Percentiles rank a stretch among this genome's conserved stretches.
These are phyloP conservation scores for Bipolaris victoriae DNA, from an alignment of 2,329 filamentous ascomycete genomes.

Conservation along the genomic window DNA sequence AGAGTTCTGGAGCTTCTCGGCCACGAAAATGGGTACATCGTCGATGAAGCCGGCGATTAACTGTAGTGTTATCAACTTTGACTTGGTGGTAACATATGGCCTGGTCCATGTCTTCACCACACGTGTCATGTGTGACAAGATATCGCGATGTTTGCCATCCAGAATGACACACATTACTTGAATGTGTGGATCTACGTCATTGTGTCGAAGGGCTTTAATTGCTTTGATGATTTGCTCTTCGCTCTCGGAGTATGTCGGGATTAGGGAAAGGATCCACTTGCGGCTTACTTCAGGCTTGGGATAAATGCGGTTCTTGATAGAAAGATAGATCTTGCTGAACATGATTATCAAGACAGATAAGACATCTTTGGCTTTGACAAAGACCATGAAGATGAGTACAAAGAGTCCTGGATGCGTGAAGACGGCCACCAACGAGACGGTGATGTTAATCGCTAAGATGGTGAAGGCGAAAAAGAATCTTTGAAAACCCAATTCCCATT, in stretches of 20 bases:
- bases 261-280: constrained; percentile 2
- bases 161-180: constrained; percentile 4
- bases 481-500: background rate
- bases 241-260: constrained; percentile 2
- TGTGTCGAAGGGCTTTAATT: constrained; percentile 2
- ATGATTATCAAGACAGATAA: background rate
- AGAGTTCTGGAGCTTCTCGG: background rate
- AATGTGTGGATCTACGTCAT: background rate
- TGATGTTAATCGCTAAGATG: background rate
- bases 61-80: constrained; percentile 1
- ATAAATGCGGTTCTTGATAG: background rate
- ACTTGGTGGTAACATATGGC: constrained; percentile 1
- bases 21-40: constrained; percentile 1
- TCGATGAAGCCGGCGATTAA: background rate
- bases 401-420: constrained; percentile 3
- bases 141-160: constrained; percentile 1
- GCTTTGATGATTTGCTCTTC: constrained; percentile 4
- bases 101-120: constrained; percentile 2
- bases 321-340: background rate
- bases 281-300: constrained; percentile 1
- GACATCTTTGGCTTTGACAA: constrained; percentile 3
- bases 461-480: constrained; percentile 2
- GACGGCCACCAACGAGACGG: background rate
- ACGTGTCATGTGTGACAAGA: constrained; percentile 1
- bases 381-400: constrained; percentile 3